A percentile compares a stretch with the other conserved stretches of the same genome.
phyloP scores from a whole-genome alignment of 805 yeast genomes.

The Candida maesae region DNA sequence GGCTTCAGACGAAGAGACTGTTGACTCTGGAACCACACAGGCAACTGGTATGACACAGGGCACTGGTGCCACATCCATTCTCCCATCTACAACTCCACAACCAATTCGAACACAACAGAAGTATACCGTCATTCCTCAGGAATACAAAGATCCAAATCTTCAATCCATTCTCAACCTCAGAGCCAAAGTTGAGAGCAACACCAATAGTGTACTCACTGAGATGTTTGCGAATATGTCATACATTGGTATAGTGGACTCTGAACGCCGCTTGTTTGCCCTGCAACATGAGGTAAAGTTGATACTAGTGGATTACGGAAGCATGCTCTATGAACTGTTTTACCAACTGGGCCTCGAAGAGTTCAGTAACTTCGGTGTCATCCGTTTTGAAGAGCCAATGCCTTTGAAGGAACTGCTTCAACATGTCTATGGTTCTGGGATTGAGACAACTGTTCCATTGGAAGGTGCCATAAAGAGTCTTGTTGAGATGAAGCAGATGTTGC shows the following conservation, averaged over 20 bases:
- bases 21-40: neutral
- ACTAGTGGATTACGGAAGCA: slow-evolving; percentile 74
- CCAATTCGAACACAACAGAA: neutral
- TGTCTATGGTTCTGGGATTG: slow-evolving; percentile 13
- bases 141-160: slow-evolving; percentile 40
- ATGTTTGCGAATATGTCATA: slow-evolving; percentile 66
- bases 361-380: slow-evolving; percentile 69
- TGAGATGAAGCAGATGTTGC: slow-evolving; percentile 70
- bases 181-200: slow-evolving; percentile 40
- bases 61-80: neutral
- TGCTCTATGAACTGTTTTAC: slow-evolving; percentile 68
- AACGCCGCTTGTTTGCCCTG: slow-evolving; percentile 69
- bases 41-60: neutral
- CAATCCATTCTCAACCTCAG: slow-evolving; percentile 58
- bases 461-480: slow-evolving; percentile 28
- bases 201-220: slow-evolving; percentile 56
- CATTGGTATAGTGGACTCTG: slow-evolving; percentile 79
- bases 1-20: neutral
- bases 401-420: slow-evolving; percentile 6
- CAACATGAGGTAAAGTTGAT: slow-evolving; percentile 78
- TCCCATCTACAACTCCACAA: neutral
- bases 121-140: neutral
- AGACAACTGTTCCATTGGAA: slow-evolving; percentile 25
- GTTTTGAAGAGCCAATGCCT: slow-evolving; percentile 30
- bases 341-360: slow-evolving; percentile 77